Conservation (phyloP, 129 eudicot genomes). For the Mikania micrantha region DNA sequence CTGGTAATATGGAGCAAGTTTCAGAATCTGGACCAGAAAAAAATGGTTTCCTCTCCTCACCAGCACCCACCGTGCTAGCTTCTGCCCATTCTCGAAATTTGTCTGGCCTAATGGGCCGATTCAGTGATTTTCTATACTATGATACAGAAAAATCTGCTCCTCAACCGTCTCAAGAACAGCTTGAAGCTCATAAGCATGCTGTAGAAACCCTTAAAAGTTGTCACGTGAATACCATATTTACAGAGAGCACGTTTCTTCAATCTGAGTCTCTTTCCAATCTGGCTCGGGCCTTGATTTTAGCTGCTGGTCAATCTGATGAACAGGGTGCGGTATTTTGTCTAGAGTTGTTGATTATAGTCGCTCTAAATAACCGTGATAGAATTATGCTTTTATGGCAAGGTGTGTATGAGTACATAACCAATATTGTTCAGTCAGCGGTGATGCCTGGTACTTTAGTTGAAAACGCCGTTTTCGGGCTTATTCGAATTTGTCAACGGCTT, state of each 20-base stretch:
- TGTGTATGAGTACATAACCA: conserved; percentile 65
- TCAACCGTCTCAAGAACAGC: conserved; percentile 60
- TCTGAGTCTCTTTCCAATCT: conserved; percentile 63
- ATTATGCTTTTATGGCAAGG: conserved; percentile 71
- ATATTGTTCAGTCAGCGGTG: conserved; percentile 51
- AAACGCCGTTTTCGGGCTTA: conserved; percentile 76
- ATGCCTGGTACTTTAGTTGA: conserved; percentile 69
- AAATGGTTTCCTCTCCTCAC: conserved; percentile 22
- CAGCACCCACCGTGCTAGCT: conserved; percentile 31
- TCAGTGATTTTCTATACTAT: conserved; percentile 55
- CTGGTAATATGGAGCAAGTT: conserved; percentile 44
- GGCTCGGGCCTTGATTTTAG: conserved; percentile 48
- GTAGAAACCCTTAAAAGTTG: conserved; percentile 55
- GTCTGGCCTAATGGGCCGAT: conserved; percentile 70
- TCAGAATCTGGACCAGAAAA: conserved; percentile 32
- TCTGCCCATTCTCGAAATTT: conserved; percentile 36
- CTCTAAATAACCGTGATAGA: conserved; percentile 65
- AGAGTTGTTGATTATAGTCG: conserved; percentile 60
- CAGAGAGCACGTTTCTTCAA: conserved; percentile 74
- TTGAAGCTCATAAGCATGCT: conserved; percentile 58
- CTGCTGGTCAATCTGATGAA: conserved; percentile 46
- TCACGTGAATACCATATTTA: conserved; percentile 56
- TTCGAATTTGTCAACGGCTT: conserved; percentile 65
- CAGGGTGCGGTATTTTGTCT: conserved; percentile 59
- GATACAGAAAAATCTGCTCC: conserved; percentile 65